phyloP scores from a whole-genome alignment of 805 yeast species.

The Teunomyces funiuensis region DNA sequence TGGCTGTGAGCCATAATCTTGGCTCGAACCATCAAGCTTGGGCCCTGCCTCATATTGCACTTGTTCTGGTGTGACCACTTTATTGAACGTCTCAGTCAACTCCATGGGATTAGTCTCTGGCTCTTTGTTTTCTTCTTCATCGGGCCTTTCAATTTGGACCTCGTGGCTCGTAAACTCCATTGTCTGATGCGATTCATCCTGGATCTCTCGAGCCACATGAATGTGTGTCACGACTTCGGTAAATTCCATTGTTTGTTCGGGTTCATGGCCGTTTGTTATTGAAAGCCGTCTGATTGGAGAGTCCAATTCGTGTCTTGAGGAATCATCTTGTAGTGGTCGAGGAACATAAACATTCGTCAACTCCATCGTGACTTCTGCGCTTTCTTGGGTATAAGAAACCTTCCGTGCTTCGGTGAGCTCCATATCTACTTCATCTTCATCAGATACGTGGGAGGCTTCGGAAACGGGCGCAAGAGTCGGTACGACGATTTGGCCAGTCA shows the following conservation, averaged over 20 bases:
- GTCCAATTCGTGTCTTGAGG: not conserved
- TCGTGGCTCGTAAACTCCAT: not conserved
- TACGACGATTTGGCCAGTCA: constrained; percentile 9
- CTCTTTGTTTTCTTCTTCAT: not conserved
- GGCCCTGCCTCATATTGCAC: not conserved
- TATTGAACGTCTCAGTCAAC: constrained; percentile 5
- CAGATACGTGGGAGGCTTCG: constrained; percentile 5
- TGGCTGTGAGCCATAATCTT: constrained; percentile 15
- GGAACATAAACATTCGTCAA: constrained; percentile 7
- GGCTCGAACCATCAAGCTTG: not conserved
- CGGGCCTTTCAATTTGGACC: not conserved
- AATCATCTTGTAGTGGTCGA: not conserved
- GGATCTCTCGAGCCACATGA: not conserved
- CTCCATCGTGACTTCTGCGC: constrained; percentile 10
- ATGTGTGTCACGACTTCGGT: constrained; percentile 4
- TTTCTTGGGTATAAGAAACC: constrained; percentile 1
- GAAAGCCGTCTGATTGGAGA: not conserved
- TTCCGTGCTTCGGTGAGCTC: constrained; percentile 18
- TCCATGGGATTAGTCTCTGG: constrained; percentile 8
- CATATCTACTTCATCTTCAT: constrained; percentile 21
- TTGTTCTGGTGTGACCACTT: not conserved
- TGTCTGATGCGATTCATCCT: not conserved
- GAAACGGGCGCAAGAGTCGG: not conserved
- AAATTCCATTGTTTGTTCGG: constrained; percentile 10
- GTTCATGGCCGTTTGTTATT: not conserved